A percentile compares a stretch with the other conserved stretches of the same genome.
These are phyloP conservation scores for Leccinum olivaceopallidum DNA, from an alignment of 768 basidiomycete genomes.

Conservation along the genomic window DNA sequence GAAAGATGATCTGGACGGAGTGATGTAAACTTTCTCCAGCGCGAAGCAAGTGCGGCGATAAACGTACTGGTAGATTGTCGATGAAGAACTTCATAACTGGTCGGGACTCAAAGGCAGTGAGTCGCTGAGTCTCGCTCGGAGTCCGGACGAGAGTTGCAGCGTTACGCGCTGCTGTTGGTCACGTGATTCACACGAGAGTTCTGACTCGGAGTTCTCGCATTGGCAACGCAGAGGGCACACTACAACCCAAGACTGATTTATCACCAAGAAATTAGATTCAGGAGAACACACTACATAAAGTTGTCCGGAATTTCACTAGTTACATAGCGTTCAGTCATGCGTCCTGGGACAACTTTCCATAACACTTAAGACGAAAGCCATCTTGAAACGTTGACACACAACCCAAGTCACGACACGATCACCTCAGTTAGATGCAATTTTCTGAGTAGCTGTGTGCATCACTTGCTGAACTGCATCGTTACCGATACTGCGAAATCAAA, in stretches of 20 bases:
- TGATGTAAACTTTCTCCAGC: background rate
- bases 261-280: background rate
- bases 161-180: background rate
- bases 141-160: background rate
- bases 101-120: background rate
- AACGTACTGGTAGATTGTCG: slow-evolving; percentile 72
- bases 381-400: background rate
- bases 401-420: background rate
- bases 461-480: slow-evolving; percentile 33
- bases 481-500: slow-evolving; percentile 26
- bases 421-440: slow-evolving; percentile 33
- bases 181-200: slow-evolving; percentile 16
- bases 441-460: slow-evolving; percentile 35
- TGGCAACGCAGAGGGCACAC: too few relatives aligned
- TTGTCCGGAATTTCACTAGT: background rate
- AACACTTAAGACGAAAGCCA: background rate
- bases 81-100: slow-evolving; percentile 75
- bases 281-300: background rate
- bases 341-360: background rate
- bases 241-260: background rate
- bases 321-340: background rate
- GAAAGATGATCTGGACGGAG: slow-evolving; percentile 72
- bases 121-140: background rate
- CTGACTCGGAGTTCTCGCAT: too few relatives aligned
- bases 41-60: slow-evolving; percentile 5